phyloP scores from a whole-genome alignment of 805 yeast genomes.

The Metschnikowia amazonensis region DNA sequence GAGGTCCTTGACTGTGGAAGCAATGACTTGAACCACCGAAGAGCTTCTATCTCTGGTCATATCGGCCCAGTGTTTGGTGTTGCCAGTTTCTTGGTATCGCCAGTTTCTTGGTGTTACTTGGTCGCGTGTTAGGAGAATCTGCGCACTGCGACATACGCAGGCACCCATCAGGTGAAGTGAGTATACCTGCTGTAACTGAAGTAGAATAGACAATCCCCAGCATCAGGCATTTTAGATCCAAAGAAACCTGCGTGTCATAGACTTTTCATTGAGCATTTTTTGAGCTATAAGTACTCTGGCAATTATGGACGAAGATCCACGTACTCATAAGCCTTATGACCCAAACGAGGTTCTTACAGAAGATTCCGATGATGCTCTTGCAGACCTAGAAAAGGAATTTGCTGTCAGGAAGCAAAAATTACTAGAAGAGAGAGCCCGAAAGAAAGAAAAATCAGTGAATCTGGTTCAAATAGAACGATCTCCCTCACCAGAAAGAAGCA shows the following conservation, averaged over 20 bases:
- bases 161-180: background rate
- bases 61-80: constrained; percentile 1
- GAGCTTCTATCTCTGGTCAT: constrained; percentile 51
- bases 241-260: background rate
- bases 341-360: constrained; percentile 34
- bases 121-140: constrained; percentile 6
- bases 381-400: constrained; percentile 37
- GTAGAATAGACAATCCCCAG: no score
- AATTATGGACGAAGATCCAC: constrained; percentile 28
- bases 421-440: constrained; percentile 18
- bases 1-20: constrained; percentile 46
- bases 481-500: constrained; percentile 13
- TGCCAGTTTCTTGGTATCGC: background rate
- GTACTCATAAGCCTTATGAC: constrained; percentile 21
- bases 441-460: constrained; percentile 4
- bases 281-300: background rate
- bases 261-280: background rate
- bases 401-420: constrained; percentile 22
- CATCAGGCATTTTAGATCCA: background rate
- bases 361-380: constrained; percentile 36
- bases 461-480: constrained; percentile 15
- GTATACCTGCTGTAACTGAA: background rate
- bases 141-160: constrained; percentile 5
- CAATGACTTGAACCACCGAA: constrained; percentile 62
- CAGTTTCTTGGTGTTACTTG: background rate